Evolutionary conservation across 306 rosid species (phyloP), one percentile per base, ranked within the genome.

Genomic region (Dryas drummondii): DNA sequence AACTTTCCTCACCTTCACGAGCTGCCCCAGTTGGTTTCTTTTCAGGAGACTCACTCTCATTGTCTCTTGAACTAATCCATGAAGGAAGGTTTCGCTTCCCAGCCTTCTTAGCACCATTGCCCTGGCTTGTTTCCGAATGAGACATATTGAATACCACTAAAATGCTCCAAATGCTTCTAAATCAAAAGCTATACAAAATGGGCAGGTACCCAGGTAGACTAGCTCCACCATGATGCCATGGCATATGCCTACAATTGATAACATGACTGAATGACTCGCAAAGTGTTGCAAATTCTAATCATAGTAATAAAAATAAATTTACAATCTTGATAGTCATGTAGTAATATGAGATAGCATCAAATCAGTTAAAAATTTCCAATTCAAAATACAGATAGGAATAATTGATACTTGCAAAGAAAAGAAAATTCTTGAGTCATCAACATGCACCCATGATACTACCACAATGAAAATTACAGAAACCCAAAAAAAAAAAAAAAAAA

Each of bases 11-110:
- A 68, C 47, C 76, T 64, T 80, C 86, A 75, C 50, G 62, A 56
- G 78, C 37, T 1, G 37, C 81, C 76, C 81, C 72, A 83, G 53
- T 54, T 19, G 76, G 85, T 70, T 87, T 84, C 82, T 82, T 87
- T 58, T 73, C 85, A 52, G 70, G 5, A 58, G 66, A 77, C 47
- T 51, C 79, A 68, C 66, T 48, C 65, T 76, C 85, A 37, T 77
- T 82, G 15, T 77, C 88, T 62, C 70, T 81, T 61, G 83, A 80
- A 82, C 83, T 81, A 85, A 78, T 80, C 94, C 96, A 93, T 7
- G 93, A 80, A 42, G 98, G 94, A 72, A 88, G 86, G 82, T 76
- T 88, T 62, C 91, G 85, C 91, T 77, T 88, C 41, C 80, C 80
- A 57, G 76, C 77, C 19, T 81, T 78, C 63, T 58, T 78, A 69